Conservation (phyloP, 257 asterid genomes). For the Ilex aquifolium region DNA sequence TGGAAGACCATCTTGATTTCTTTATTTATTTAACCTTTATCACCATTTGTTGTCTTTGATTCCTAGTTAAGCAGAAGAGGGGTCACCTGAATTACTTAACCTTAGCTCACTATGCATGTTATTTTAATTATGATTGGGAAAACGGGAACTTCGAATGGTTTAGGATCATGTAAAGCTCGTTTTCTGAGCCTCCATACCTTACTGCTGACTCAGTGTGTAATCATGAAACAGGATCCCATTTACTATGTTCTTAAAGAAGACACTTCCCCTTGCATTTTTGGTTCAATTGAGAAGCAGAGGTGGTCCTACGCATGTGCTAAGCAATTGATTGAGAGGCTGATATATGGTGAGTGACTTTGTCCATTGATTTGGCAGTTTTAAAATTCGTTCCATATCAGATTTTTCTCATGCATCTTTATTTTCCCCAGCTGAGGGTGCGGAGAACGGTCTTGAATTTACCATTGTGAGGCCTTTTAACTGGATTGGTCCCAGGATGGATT, state of each 20-base stretch:
- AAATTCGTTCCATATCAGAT: conserved; percentile 1
- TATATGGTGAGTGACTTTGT: conserved; percentile 60
- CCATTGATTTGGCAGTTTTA: conserved; percentile 13
- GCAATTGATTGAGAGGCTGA: conserved; percentile 90
- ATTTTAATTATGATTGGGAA: no score
- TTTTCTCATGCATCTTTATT: conserved; percentile 12
- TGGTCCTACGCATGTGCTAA: conserved; percentile 98
- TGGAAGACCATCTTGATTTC: no score
- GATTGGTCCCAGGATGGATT: conserved; percentile 99
- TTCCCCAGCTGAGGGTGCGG: conserved; percentile 92
- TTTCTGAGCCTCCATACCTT: no score
- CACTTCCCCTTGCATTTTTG: conserved; percentile 86
- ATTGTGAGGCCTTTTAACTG: conserved; percentile 97
- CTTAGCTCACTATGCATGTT: no score
- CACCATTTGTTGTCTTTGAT: no score
- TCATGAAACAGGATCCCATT: conserved; percentile 63
- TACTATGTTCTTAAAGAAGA: conserved; percentile 81
- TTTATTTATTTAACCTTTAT: no score
- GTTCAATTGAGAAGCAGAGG: conserved; percentile 92
- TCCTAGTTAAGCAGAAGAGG: no score
- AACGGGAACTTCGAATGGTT: no score
- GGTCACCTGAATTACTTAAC: no score
- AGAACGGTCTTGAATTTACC: conserved; percentile 86
- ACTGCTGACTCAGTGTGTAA: conserved; percentile 16
- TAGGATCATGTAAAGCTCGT: no score